A percentile compares a stretch with the other conserved stretches of the same genome.
Evolutionary conservation across 371 early-diverging fungal genomes (phyloP).

Genomic region (Nematocida minor): DNA sequence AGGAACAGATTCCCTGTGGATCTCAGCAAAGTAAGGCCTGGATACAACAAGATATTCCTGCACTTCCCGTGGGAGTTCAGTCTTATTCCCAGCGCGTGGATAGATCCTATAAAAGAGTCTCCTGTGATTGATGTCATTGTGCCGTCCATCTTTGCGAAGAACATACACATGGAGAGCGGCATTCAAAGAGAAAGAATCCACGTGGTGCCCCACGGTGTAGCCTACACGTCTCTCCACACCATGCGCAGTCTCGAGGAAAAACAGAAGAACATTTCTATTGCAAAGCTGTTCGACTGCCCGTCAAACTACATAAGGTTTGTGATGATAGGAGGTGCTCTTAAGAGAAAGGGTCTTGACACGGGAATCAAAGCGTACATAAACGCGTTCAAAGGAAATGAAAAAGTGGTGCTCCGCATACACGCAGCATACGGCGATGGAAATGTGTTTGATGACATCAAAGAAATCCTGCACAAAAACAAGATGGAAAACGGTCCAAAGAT

Average conservation of each 20-base stretch:
- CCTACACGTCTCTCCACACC: not conserved
- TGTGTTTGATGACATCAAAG: not conserved
- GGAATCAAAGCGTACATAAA: conserved; percentile 22
- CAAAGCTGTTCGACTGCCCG: not conserved
- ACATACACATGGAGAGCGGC: not conserved
- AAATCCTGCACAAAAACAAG: not conserved
- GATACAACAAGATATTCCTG: not conserved
- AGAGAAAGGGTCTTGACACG: conserved; percentile 29
- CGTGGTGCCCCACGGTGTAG: conserved; percentile 32
- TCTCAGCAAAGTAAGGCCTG: not conserved
- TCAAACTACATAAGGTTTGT: conserved; percentile 12
- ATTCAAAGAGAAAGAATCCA: not conserved
- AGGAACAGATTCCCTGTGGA: conserved; percentile 17
- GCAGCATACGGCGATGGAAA: conserved; percentile 15
- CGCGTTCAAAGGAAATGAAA: conserved; percentile 18
- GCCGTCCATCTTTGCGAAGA: conserved; percentile 6
- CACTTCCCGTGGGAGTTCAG: conserved; percentile 49
- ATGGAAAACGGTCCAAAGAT: conserved; percentile 22
- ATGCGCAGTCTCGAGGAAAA: not conserved
- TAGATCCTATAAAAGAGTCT: not conserved
- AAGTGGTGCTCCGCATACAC: conserved; percentile 42
- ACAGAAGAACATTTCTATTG: not conserved
- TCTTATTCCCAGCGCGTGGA: not conserved
- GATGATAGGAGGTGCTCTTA: conserved; percentile 21
- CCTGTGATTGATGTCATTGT: not conserved